Conservation (phyloP, 495 filamentous ascomycete species). For the Platismatia glauca region DNA sequence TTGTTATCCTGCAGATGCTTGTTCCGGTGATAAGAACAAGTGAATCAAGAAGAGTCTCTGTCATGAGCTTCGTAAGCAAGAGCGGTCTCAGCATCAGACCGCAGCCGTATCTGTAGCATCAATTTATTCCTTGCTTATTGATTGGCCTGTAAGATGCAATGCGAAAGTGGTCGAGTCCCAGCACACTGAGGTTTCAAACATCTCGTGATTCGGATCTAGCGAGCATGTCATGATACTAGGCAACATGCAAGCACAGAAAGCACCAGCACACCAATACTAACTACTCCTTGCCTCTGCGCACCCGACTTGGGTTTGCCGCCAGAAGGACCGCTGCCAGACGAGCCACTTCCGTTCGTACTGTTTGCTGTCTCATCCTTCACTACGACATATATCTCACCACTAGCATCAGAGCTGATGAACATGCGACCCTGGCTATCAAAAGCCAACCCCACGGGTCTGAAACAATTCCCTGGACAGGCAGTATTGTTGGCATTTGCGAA, state of each 20-base stretch:
- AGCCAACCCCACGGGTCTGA: constrained; percentile 48
- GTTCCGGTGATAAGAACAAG: too few species aligned
- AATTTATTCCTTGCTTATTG: background rate
- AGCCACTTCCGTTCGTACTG: constrained; percentile 2
- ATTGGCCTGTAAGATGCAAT: background rate
- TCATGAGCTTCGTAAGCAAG: background rate
- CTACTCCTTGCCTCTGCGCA: background rate
- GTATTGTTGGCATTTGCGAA: constrained; percentile 39
- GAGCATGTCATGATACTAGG: background rate
- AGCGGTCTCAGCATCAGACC: background rate
- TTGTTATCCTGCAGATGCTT: background rate
- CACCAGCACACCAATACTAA: constrained; percentile 5
- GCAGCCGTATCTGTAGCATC: background rate
- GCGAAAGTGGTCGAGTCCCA: background rate
- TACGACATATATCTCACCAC: constrained; percentile 51
- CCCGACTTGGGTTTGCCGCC: constrained; percentile 4
- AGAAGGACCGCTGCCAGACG: constrained; percentile 3
- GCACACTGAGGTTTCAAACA: background rate
- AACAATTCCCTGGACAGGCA: constrained; percentile 41
- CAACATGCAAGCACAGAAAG: constrained; percentile 3
- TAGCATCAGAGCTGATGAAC: constrained; percentile 49
- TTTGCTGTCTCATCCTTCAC: constrained; percentile 17
- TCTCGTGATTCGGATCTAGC: background rate
- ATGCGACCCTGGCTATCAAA: constrained; percentile 40
- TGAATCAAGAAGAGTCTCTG: background rate